phyloP scores from a whole-genome alignment of 1,284 basidiomycete genomes.

The Fereydounia khargensis region DNA sequence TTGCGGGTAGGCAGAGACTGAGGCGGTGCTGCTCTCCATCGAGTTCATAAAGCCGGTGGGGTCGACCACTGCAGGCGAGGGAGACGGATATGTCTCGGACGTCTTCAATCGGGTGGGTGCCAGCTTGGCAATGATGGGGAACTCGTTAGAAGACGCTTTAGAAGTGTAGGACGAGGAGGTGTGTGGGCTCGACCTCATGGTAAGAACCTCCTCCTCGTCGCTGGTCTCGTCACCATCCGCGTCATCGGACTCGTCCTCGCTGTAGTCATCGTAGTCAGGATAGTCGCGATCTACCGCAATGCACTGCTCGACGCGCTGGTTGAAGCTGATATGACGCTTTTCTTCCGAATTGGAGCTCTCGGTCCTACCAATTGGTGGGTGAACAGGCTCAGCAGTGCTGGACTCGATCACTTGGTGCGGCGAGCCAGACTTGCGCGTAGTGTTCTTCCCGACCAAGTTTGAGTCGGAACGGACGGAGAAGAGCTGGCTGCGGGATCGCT shows the following conservation, averaged over 20 bases:
- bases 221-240: conserved; percentile 62
- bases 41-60: conserved; percentile 45
- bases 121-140: conserved; percentile 81
- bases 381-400: conserved; percentile 13
- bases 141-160: conserved; percentile 14
- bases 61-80: conserved; percentile 68
- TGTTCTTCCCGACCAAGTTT: conserved; percentile 24
- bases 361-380: conserved; percentile 14
- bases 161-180: conserved; percentile 31
- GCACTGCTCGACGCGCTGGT: conserved; percentile 95
- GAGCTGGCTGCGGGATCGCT: conserved; percentile 17
- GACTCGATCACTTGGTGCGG: too few species aligned
- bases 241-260: conserved; percentile 58
- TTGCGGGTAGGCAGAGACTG: conserved; percentile 23
- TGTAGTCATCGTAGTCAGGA: conserved; percentile 40
- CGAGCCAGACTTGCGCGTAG: conserved; percentile 25
- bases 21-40: conserved; percentile 21
- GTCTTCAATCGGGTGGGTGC: conserved; percentile 91
- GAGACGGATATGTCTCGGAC: conserved; percentile 58
- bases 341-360: conserved; percentile 25
- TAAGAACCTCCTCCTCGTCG: conserved; percentile 62
- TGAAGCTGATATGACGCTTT: conserved; percentile 89
- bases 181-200: conserved; percentile 41
- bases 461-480: conserved; percentile 43
- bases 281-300: conserved; percentile 72